Conservation (phyloP, 106 monocot species). For the Gastrodia elata region DNA sequence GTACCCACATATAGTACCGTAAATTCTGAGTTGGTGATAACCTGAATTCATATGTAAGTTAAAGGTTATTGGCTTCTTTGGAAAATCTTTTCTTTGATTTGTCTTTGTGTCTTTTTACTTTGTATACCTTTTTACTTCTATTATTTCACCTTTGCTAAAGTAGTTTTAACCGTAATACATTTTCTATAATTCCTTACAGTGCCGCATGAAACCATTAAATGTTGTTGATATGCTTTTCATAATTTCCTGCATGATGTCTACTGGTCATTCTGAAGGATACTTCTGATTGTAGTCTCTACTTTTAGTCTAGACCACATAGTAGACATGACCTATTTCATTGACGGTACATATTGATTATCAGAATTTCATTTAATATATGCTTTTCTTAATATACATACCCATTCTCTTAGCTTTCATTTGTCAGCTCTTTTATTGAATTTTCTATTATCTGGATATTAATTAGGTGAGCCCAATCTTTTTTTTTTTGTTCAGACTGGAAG, state of each 20-base stretch:
- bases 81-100: background rate
- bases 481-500: constrained; percentile 64
- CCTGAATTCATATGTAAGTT: background rate
- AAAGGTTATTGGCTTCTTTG: background rate
- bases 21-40: background rate
- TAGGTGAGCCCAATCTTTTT: background rate
- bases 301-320: background rate
- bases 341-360: background rate
- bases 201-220: background rate
- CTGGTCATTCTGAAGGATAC: background rate
- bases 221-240: background rate
- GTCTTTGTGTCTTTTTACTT: background rate
- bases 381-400: background rate
- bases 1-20: background rate
- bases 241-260: background rate
- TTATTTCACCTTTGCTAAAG: background rate
- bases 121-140: background rate
- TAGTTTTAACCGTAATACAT: background rate
- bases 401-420: background rate
- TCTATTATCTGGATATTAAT: background rate
- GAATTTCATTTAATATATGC: background rate
- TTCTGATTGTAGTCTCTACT: background rate
- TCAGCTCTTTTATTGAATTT: background rate
- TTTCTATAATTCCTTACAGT: background rate
- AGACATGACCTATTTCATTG: background rate